A percentile compares a stretch with the other conserved stretches of the same genome.
phyloP scores from a whole-genome alignment of 2,329 filamentous ascomycete genomes.

The Cordyceps fumosorosea region DNA sequence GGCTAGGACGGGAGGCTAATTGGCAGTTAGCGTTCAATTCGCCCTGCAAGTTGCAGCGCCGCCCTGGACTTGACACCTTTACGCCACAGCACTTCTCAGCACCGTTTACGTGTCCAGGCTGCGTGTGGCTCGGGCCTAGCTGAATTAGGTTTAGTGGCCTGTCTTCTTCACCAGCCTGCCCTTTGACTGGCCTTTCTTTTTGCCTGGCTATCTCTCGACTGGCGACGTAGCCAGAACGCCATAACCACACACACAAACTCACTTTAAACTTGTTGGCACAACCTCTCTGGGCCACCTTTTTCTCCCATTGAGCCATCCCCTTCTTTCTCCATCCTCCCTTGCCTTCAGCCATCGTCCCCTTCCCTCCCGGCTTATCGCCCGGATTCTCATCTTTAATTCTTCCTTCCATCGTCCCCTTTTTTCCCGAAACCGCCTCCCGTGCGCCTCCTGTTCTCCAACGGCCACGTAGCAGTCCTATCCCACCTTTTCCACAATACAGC shows the following conservation, averaged over 20 bases:
- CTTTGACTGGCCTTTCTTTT: background rate
- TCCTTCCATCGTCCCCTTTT: background rate
- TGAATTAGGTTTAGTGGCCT: background rate
- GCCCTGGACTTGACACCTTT: background rate
- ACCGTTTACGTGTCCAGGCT: background rate
- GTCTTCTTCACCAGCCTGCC: background rate
- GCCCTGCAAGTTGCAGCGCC: background rate
- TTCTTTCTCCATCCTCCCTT: slow-evolving; percentile 1
- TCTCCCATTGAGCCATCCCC: slow-evolving; percentile 1
- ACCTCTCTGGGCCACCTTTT: slow-evolving; percentile 6
- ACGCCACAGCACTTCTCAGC: background rate
- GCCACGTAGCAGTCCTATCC: slow-evolving; percentile 6
- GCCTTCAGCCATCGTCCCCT: background rate
- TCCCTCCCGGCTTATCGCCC: background rate
- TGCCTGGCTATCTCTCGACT: background rate
- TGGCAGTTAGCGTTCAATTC: background rate
- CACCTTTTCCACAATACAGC: background rate
- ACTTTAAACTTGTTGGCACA: slow-evolving; percentile 5
- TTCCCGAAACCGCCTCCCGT: background rate
- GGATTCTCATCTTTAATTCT: slow-evolving; percentile 9
- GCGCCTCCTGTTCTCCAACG: background rate
- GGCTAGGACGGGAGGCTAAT: background rate
- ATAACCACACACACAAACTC: slow-evolving; percentile 5
- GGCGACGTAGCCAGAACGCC: slow-evolving; percentile 14
- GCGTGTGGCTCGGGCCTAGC: background rate